These are phyloP conservation scores for Suhomyces kilbournensis DNA, from an alignment of 805 yeast genomes.

Conservation along the genomic window DNA sequence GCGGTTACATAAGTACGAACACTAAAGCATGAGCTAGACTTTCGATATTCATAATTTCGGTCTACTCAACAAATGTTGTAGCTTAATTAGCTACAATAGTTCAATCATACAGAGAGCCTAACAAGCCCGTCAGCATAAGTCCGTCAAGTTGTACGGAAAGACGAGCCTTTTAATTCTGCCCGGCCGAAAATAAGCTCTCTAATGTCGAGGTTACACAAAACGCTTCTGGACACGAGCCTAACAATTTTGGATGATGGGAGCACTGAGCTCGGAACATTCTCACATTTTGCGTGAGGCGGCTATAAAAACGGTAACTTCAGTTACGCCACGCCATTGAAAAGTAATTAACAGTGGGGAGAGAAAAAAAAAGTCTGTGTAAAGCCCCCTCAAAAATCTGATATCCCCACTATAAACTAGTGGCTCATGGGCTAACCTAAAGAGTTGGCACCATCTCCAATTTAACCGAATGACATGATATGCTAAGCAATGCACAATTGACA, in stretches of 20 bases:
- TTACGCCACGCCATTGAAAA: not conserved
- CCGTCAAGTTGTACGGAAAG: too few species aligned
- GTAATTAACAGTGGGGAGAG: not conserved
- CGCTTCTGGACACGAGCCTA: not conserved
- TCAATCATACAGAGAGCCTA: not conserved
- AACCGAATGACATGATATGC: not conserved
- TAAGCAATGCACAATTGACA: not conserved
- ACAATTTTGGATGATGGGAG: not conserved
- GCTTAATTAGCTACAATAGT: not conserved
- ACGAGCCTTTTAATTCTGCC: not conserved
- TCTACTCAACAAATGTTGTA: not conserved
- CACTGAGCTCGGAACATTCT: not conserved
- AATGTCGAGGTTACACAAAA: not conserved
- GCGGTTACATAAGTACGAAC: not conserved
- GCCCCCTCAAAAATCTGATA: not conserved
- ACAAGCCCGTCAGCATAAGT: not conserved
- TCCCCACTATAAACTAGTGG: not conserved
- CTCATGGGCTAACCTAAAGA: not conserved
- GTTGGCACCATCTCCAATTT: not conserved
- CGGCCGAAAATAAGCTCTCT: not conserved
- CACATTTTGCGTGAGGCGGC: not conserved
- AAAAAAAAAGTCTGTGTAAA: not conserved
- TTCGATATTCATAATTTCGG: not conserved
- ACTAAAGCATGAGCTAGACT: not conserved
- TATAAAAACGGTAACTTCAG: not conserved